A percentile compares a stretch with the other conserved stretches of the same genome.
phyloP scores from a whole-genome alignment of 352 stramenopile species.

The Phytophthora ohioensis region DNA sequence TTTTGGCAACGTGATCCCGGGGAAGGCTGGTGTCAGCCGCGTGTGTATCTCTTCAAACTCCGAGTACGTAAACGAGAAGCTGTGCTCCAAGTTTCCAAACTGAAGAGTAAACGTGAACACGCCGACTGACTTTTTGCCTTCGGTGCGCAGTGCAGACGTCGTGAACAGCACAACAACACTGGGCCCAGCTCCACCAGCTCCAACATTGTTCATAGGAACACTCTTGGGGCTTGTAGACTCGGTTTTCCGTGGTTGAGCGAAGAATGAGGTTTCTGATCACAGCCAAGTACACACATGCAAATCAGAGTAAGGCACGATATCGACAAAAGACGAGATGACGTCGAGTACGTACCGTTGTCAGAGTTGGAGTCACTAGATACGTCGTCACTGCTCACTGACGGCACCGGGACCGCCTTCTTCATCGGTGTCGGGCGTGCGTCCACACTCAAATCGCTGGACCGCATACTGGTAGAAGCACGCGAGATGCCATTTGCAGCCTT shows the following conservation, averaged over 20 bases:
- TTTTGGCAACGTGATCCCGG: constrained; percentile 56
- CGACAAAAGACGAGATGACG: neutral
- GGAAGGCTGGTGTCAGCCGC: constrained; percentile 48
- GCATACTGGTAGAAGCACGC: constrained; percentile 20
- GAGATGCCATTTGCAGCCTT: constrained; percentile 23
- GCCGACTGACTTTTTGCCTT: constrained; percentile 69
- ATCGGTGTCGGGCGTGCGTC: constrained; percentile 8
- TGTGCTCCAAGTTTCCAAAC: constrained; percentile 59
- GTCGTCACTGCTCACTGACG: constrained; percentile 34
- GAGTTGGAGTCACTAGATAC: constrained; percentile 45
- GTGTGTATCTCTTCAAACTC: constrained; percentile 80
- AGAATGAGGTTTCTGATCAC: constrained; percentile 31
- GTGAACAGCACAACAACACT: constrained; percentile 58
- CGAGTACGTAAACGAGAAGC: constrained; percentile 70
- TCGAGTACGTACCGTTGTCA: constrained; percentile 33
- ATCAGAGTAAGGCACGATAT: constrained; percentile 12
- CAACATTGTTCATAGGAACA: constrained; percentile 28
- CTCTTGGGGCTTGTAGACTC: constrained; percentile 32
- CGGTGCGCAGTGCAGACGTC: constrained; percentile 61
- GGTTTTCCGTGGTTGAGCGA: constrained; percentile 28
- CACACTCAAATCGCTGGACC: constrained; percentile 36
- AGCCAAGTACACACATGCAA: constrained; percentile 10
- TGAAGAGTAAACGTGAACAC: constrained; percentile 76
- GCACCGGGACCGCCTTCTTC: constrained; percentile 20
- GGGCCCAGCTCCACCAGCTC: constrained; percentile 31